These are phyloP conservation scores for Solanum chiquidenum DNA, from an alignment of 257 asterid species.

Conservation along the genomic window DNA sequence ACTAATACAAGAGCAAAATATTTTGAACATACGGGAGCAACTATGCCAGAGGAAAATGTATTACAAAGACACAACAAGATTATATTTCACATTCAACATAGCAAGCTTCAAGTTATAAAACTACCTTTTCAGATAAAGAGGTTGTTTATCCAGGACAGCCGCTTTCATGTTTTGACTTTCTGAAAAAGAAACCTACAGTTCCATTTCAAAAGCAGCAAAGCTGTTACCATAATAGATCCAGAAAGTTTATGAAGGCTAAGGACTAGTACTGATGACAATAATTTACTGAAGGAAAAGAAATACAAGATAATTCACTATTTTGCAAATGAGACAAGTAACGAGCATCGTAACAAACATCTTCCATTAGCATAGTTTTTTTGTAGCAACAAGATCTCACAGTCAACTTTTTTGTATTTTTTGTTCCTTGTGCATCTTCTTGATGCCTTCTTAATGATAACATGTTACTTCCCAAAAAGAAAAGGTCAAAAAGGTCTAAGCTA, in stretches of 20 bases:
- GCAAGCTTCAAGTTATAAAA: background rate
- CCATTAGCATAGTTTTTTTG: background rate
- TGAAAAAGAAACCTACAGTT: constrained; percentile 60
- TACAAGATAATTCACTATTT: background rate
- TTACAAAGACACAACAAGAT: background rate
- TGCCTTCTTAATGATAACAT: background rate
- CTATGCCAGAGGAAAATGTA: background rate
- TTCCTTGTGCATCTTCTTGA: background rate
- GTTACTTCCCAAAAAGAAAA: background rate
- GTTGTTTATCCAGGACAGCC: constrained; percentile 55
- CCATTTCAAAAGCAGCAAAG: constrained; percentile 6
- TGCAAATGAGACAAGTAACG: background rate
- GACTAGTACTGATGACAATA: background rate
- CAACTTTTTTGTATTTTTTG: background rate
- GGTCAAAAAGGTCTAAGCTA: background rate
- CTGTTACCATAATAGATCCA: background rate
- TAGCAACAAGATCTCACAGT: background rate
- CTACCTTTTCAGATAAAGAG: constrained; percentile 75
- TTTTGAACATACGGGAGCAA: background rate
- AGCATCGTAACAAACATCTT: background rate
- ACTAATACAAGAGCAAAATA: background rate
- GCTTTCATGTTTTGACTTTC: constrained; percentile 75
- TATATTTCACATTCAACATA: background rate
- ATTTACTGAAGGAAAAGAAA: background rate
- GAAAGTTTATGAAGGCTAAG: background rate